A percentile compares a stretch with the other conserved stretches of the same genome.
Conservation (phyloP, 1,284 basidiomycete species). For the Microbotryum saponariae region DNA sequence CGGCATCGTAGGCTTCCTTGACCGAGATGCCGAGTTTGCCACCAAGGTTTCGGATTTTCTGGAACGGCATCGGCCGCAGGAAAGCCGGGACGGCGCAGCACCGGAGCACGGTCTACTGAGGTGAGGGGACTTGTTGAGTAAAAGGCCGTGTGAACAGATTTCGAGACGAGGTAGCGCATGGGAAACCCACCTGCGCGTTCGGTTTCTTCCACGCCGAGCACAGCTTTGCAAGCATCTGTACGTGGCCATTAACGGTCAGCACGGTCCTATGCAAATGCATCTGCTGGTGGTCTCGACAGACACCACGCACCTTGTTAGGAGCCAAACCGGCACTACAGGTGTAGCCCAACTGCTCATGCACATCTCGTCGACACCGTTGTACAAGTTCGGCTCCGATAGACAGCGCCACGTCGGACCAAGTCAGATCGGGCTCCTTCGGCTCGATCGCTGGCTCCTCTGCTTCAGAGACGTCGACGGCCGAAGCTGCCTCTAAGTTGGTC, state of each 20-base stretch:
- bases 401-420: constrained; percentile 90
- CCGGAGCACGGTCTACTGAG: constrained; percentile 65
- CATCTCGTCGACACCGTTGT: constrained; percentile 55
- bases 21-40: constrained; percentile 88
- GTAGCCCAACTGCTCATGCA: constrained; percentile 68
- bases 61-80: constrained; percentile 70
- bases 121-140: constrained; percentile 19
- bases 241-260: constrained; percentile 33
- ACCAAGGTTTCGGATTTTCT: constrained; percentile 92
- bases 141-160: neutral
- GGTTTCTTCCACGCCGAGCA: constrained; percentile 84
- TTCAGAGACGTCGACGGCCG: too few species aligned
- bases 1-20: constrained; percentile 76
- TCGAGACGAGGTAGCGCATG: neutral
- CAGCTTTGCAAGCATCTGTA: constrained; percentile 50
- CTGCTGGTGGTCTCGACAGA: neutral
- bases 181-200: constrained; percentile 58
- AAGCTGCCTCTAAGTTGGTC: too few species aligned
- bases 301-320: constrained; percentile 68
- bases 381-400: constrained; percentile 84
- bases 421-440: constrained; percentile 36
- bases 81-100: constrained; percentile 75
- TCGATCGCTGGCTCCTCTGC: neutral
- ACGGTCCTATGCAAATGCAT: constrained; percentile 17
- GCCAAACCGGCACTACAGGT: constrained; percentile 94